Evolutionary conservation across 2,329 filamentous ascomycete species (phyloP).

Genomic region (Cytospora piceicola): DNA sequence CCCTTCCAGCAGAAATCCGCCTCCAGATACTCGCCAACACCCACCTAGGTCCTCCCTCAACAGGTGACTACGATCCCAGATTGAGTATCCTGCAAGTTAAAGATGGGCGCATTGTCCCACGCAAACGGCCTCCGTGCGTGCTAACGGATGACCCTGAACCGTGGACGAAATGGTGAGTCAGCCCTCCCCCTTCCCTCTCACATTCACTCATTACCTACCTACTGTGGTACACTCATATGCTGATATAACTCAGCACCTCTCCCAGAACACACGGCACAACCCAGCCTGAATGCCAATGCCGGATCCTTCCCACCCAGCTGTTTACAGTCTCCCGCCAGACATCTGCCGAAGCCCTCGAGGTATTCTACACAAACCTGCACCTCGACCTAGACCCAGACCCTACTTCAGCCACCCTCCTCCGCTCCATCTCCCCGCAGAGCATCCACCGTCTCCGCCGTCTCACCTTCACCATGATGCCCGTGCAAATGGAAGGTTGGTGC

Average conservation of each 20-base stretch:
- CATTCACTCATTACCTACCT: not conserved
- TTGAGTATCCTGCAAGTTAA: not conserved
- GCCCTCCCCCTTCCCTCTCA: not conserved
- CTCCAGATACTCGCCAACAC: conserved; percentile 4
- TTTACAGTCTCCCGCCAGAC: conserved; percentile 9
- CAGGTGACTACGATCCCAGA: not conserved
- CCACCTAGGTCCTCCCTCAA: conserved; percentile 13
- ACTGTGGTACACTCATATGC: not conserved
- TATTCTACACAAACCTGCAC: conserved; percentile 7
- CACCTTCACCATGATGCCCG: conserved; percentile 13
- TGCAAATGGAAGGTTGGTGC: conserved; percentile 9
- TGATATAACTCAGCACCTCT: not conserved
- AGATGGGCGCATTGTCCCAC: not conserved
- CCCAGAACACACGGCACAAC: not conserved
- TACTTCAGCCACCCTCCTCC: conserved; percentile 5
- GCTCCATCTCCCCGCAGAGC: not conserved
- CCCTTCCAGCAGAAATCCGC: conserved; percentile 17
- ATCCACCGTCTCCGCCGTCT: not conserved
- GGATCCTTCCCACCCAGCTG: conserved; percentile 7
- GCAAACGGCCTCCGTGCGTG: not conserved
- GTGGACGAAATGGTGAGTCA: not conserved
- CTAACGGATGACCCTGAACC: not conserved
- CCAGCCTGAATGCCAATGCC: conserved; percentile 10
- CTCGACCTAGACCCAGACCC: conserved; percentile 8
- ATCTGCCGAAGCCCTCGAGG: not conserved